Conservation (phyloP, 495 filamentous ascomycete species). For the Amniculicola lignicola region DNA sequence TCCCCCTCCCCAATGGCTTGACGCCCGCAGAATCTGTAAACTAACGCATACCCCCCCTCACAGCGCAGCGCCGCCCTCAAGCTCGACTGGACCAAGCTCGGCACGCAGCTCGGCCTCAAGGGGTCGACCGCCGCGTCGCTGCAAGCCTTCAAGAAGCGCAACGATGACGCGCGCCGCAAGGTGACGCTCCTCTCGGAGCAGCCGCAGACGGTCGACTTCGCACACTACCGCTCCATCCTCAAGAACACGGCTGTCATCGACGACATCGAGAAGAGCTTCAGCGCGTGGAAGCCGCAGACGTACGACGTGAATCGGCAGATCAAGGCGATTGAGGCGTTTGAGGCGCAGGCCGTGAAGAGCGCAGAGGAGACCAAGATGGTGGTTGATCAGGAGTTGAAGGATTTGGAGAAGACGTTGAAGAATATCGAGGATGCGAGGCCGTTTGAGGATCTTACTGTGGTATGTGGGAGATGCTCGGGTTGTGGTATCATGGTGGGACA, state of each 20-base stretch:
- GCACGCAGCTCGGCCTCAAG: constrained; percentile 87
- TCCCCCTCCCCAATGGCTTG: constrained; percentile 2
- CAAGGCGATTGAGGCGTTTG: constrained; percentile 96
- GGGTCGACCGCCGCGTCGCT: constrained; percentile 88
- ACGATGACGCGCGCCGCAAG: constrained; percentile 96
- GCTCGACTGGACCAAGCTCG: constrained; percentile 95
- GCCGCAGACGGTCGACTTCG: constrained; percentile 83
- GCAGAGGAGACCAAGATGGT: constrained; percentile 91
- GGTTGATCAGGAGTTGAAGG: constrained; percentile 88
- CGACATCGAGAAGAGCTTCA: constrained; percentile 94
- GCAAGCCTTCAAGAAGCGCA: constrained; percentile 97
- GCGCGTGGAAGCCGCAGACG: constrained; percentile 79
- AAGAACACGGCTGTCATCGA: constrained; percentile 93
- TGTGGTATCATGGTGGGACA: constrained; percentile 4
- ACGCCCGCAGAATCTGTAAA: neutral
- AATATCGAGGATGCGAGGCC: constrained; percentile 96
- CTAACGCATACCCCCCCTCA: constrained; percentile 35
- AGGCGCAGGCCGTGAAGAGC: constrained; percentile 94
- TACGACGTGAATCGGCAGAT: constrained; percentile 90
- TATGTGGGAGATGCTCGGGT: constrained; percentile 58
- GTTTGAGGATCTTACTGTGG: constrained; percentile 96
- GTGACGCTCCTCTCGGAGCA: constrained; percentile 72
- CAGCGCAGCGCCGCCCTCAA: constrained; percentile 98
- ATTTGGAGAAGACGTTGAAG: constrained; percentile 86
- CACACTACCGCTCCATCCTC: constrained; percentile 82